Evolutionary conservation across 768 basidiomycete species (phyloP), one percentile per base, ranked within the genome.

Genomic region (Favolaschia claudopus): DNA sequence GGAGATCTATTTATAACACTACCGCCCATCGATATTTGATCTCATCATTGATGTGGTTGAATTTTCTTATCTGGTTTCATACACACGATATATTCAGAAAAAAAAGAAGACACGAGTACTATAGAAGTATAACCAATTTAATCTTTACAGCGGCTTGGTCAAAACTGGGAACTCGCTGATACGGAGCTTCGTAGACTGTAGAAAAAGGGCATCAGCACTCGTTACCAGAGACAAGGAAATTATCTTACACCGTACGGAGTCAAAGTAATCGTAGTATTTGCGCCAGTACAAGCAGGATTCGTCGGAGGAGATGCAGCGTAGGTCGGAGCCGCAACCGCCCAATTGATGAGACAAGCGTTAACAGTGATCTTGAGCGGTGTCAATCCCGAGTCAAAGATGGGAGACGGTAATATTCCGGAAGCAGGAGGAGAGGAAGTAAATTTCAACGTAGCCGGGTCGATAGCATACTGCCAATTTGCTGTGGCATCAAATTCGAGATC

Each of bases 401-500:
- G 70, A 7, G 70, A 69, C 20, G 72, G 72, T 14, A 73, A 68
- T 28, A 66, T 54, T n/a, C 40, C 62, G 24, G 65, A 68, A 10
- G 59, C 61, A 4, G 65, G 47, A n/a, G 70, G 69, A 20, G 66
- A 47, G 20, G 57, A 55, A 20, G 62, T 55, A 66, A 76, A 75
- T 22, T 52, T 33, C 20, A 76, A 67, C 1, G 63, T 60, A 20
- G 53, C 64, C 0, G 81, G 81, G 66, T 86, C 83, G 57, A 85
- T 84, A 15, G 84, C 84, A 63, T 80, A 84, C 63, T 83, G 79
- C 84, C 84, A 85, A 9, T 72, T 62, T 2, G 66, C 73, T 4
- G 78, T 78, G 7, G 84, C 77, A 50, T 82, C 80, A 60, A 82
- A 83, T 65, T 85, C 69, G 29, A 83, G 73, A 58, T 86, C 84